Base-by-base conservation (phyloP, 257 asterid species). In the Penstemon davidsonii region DNA sequence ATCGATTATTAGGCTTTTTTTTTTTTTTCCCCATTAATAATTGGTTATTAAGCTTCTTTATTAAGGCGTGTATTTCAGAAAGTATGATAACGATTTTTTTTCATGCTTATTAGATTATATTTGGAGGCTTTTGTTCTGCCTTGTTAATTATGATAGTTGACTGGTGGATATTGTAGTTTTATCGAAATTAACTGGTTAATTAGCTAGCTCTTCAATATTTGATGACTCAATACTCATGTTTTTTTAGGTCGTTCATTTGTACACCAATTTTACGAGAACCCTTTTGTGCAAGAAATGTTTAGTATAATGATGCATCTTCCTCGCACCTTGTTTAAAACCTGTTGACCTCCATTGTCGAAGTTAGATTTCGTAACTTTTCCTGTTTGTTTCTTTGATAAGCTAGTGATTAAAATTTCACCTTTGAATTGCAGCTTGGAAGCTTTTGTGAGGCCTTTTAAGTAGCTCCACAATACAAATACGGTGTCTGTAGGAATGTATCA, bases 381-480 rank as follows among this genome's bases (percentile, higher is more conserved):
- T 4, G 6, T 18, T 19, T 4, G 8, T 15, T 40, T 51, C 40
- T 41, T 43, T 43, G 37, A 41, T 12, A 7, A 12, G 19, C 12
- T n/a, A 42, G 43, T 59, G 44, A 52, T 10, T 65, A 19, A 55
- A 54, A 44, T 43, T 18, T 72, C 49, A 46, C 7, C 45, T 19
- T 46, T 47, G 59, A 44, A 0, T 8, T 72, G 78, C 87, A 87
- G 95, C 81, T n/a, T 81, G 91, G 88, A 85, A 83, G 76, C 67
- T 81, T 61, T 75, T 83, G 56, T 87, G 79, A 81, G 74, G 59
- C 41, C 50, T 55, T 44, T 53, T 19, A 12, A 54, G 49, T 42
- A 39, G 65, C 40, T 37, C 62, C 47, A 43, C 39, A 36, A 25
- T 25, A 25, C 33, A 25, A 25, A 25, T 25, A 25, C 33, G 33